These are phyloP conservation scores for Triticum dicoccoides DNA, from an alignment of 176 grass and related monocot species.

Conservation along the genomic window DNA sequence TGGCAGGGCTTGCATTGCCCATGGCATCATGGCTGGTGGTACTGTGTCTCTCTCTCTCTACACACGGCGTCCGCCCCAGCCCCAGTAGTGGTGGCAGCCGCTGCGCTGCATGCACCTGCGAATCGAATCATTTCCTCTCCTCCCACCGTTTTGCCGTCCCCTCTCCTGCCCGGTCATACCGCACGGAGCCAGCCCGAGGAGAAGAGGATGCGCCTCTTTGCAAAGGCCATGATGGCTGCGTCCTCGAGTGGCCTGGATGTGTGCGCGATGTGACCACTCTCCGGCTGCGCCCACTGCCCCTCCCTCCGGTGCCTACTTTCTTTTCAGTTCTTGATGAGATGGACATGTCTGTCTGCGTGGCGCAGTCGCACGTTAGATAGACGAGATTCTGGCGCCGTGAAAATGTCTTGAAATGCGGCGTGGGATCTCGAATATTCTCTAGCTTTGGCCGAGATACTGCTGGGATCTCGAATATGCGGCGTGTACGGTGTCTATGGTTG, in stretches of 20 bases:
- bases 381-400: neutral
- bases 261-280: neutral
- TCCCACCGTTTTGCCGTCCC: constrained; percentile 1
- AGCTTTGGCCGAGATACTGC: too few relatives aligned
- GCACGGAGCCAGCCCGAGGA: neutral
- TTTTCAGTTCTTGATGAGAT: neutral
- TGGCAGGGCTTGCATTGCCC: constrained; percentile 16
- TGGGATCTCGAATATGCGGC: too few relatives aligned
- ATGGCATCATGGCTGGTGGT: constrained; percentile 6
- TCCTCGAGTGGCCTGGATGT: neutral
- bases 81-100: neutral
- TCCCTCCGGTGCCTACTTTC: neutral
- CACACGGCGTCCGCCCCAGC: neutral
- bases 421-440: neutral
- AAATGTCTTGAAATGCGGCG: neutral
- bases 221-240: neutral
- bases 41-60: neutral
- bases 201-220: neutral
- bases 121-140: neutral
- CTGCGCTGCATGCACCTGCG: neutral
- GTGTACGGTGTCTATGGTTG: too few relatives aligned
- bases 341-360: neutral
- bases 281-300: neutral
- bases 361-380: neutral
- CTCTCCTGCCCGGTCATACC: neutral